phyloP scores from a whole-genome alignment of 2,329 filamentous ascomycete species.

The Fusarium devonianum region DNA sequence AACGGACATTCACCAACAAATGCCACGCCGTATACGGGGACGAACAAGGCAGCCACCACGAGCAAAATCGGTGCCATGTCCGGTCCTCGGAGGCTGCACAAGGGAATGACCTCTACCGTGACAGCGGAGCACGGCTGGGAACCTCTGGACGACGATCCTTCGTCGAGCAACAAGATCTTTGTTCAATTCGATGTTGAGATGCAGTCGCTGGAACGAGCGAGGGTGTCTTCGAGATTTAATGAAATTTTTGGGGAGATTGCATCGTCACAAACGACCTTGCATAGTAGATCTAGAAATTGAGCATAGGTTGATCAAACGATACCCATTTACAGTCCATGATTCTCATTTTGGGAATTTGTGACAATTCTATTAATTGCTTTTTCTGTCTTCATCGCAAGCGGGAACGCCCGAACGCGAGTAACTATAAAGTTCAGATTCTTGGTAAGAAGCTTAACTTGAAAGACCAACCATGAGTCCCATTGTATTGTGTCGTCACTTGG shows the following conservation, averaged over 20 bases:
- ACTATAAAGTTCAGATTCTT: too few relatives aligned
- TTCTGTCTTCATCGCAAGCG: too few relatives aligned
- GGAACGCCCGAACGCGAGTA: too few relatives aligned
- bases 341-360: too few relatives aligned
- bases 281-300: too few relatives aligned
- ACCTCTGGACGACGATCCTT: constrained; percentile 11
- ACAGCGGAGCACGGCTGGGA: constrained; percentile 11
- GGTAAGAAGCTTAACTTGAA: too few relatives aligned
- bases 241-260: background rate
- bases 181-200: constrained; percentile 28
- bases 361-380: too few relatives aligned
- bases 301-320: too few relatives aligned
- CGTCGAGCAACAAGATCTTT: constrained; percentile 14
- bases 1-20: background rate
- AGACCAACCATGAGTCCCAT: too few relatives aligned
- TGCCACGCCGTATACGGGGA: background rate
- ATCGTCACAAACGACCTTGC: too few relatives aligned
- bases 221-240: background rate
- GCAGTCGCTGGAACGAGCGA: constrained; percentile 10
- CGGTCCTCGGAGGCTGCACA: background rate
- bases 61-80: background rate
- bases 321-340: too few relatives aligned
- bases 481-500: too few relatives aligned
- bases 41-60: background rate
- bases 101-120: background rate